phyloP scores from a whole-genome alignment of 495 filamentous ascomycete genomes.

The Trichoderma asperelloides region DNA sequence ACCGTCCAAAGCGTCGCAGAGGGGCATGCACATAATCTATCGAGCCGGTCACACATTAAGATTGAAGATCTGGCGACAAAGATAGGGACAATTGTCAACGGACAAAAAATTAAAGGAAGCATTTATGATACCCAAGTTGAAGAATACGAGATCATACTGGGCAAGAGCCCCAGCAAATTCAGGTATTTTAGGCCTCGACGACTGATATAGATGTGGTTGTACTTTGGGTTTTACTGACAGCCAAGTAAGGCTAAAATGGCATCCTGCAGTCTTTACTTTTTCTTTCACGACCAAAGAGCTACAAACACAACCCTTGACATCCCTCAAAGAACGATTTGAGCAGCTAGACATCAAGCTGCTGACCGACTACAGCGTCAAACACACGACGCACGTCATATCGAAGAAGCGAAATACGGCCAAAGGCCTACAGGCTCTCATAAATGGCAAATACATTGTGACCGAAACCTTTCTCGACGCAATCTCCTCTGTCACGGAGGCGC shows the following conservation, averaged over 20 bases:
- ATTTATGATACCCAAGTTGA: slow-evolving; percentile 41
- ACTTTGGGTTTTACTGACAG: slow-evolving; percentile 8
- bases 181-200: slow-evolving; percentile 23
- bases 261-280: slow-evolving; percentile 71
- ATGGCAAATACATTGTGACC: slow-evolving; percentile 72
- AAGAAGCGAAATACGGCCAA: slow-evolving; percentile 85
- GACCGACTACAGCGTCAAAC: slow-evolving; percentile 54
- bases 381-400: slow-evolving; percentile 81
- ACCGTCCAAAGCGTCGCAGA: slow-evolving; percentile 54
- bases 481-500: slow-evolving; percentile 54
- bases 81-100: slow-evolving; percentile 71
- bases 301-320: slow-evolving; percentile 57
- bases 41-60: slow-evolving; percentile 53
- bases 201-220: neutral
- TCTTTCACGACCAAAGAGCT: slow-evolving; percentile 69
- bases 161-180: slow-evolving; percentile 49
- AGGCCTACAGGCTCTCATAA: slow-evolving; percentile 78
- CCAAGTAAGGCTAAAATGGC: slow-evolving; percentile 62
- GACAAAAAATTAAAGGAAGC: slow-evolving; percentile 51
- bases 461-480: slow-evolving; percentile 61
- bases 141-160: slow-evolving; percentile 59
- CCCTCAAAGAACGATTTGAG: slow-evolving; percentile 57
- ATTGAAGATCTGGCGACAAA: slow-evolving; percentile 68
- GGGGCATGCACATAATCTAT: slow-evolving; percentile 57
- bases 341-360: slow-evolving; percentile 80